phyloP scores from a whole-genome alignment of 192 early-diverging fungal genomes.

The Coemansia furcata region DNA sequence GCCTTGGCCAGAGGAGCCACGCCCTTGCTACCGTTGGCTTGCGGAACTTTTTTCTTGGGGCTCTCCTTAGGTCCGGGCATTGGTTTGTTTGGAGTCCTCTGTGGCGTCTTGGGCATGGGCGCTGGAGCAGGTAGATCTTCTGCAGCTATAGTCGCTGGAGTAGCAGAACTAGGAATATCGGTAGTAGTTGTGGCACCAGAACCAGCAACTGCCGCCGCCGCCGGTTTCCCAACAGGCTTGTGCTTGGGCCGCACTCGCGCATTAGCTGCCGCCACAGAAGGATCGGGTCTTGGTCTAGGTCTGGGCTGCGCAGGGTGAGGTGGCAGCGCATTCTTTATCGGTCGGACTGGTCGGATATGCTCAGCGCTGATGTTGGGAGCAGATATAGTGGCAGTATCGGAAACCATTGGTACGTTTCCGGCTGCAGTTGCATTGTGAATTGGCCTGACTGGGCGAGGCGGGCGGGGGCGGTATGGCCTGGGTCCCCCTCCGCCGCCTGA shows the following conservation, averaged over 20 bases:
- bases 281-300: background rate
- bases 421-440: background rate
- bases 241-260: background rate
- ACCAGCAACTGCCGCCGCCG: background rate
- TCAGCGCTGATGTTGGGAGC: background rate
- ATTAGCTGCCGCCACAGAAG: background rate
- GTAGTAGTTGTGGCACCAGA: background rate
- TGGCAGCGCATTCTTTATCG: background rate
- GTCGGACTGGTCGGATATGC: background rate
- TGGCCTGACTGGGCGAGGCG: background rate
- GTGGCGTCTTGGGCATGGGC: background rate
- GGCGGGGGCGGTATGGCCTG: background rate
- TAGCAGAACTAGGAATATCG: background rate
- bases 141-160: background rate
- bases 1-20: background rate
- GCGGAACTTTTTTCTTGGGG: background rate
- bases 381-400: background rate
- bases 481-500: background rate
- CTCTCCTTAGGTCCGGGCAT: background rate
- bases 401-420: background rate
- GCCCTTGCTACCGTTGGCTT: background rate
- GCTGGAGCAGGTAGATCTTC: background rate
- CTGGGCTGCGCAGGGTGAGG: background rate
- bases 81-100: background rate
- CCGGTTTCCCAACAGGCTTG: constrained; percentile 1